Base-by-base conservation (phyloP, 2,329 filamentous ascomycete species). In the Exophiala xenobiotica region DNA sequence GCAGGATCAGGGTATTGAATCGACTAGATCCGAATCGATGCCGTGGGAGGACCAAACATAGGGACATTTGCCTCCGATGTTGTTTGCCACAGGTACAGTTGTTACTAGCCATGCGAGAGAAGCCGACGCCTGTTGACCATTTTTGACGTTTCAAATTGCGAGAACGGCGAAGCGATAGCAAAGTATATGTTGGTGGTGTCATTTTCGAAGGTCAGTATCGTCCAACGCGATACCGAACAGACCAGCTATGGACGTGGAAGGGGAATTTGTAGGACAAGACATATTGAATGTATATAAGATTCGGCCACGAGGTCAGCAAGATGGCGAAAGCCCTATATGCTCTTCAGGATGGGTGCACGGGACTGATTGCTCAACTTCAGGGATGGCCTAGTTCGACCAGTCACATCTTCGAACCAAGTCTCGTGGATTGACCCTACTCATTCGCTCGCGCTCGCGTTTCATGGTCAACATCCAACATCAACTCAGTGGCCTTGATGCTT, bases 11-110 rank as follows among this genome's bases (percentile, higher is more conserved):
- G 6, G 51, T 51, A 18, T 54, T 59, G 39, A 57, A 59, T 16
- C 52, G 49, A 37, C 57, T 59, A 8, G 48, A 49, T 11, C 54
- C 54, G 29, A 59, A 59, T 26, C 41, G 43, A 33, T 54, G 46
- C 23, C 54, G 47, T 12, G 57, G 57, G 6, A 59, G 41, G 12
- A 53, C 16, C n/a, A 53, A 19, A 22, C 51, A 53, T 14, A 53
- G 29, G 27, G 46, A 46, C 23, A 53, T 26, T 18, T 45, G 40
- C 23, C 46, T 35, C 9, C 39, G 29, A 33, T 53, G 51, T 11
- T 39, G 40, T 19, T 53, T 53, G 16, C 46, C 51, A 46, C 51
- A 53, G 26, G 37, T 49, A 33, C 51, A 44, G n/a, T 42, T 27
- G 6, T 38, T 39, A 6, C 9, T 11, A 12, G 44, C 40, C 11